A percentile compares a stretch with the other conserved stretches of the same genome.
phyloP scores from a whole-genome alignment of 75 land plant species.

The Cunninghamia lanceolata region DNA sequence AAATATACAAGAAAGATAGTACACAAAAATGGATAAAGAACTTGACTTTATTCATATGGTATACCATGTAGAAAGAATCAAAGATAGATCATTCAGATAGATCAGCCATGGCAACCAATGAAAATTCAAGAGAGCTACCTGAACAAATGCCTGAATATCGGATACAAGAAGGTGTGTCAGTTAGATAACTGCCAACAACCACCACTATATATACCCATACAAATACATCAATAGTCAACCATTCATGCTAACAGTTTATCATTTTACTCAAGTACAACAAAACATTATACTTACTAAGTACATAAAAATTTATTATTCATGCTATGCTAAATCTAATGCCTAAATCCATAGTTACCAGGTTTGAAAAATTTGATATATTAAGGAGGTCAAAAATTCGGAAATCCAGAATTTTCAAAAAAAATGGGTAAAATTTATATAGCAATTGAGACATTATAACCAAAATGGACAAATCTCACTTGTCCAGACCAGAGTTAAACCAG shows the following conservation, averaged over 20 bases:
- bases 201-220: neutral
- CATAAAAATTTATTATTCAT: no score
- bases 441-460: no score
- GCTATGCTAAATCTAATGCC: neutral
- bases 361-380: no score
- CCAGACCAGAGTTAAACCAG: no score
- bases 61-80: neutral
- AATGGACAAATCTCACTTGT: no score
- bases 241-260: neutral
- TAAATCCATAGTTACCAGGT: neutral
- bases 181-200: neutral
- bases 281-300: neutral
- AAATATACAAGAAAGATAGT: no score
- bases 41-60: neutral
- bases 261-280: neutral
- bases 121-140: neutral
- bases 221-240: neutral
- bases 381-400: no score
- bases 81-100: neutral
- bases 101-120: neutral
- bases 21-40: no score
- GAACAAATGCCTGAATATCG: neutral
- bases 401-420: no score
- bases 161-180: neutral
- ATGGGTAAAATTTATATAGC: no score